Base-by-base conservation (phyloP, 148 eudicot species). In the Diospyros lotus region DNA sequence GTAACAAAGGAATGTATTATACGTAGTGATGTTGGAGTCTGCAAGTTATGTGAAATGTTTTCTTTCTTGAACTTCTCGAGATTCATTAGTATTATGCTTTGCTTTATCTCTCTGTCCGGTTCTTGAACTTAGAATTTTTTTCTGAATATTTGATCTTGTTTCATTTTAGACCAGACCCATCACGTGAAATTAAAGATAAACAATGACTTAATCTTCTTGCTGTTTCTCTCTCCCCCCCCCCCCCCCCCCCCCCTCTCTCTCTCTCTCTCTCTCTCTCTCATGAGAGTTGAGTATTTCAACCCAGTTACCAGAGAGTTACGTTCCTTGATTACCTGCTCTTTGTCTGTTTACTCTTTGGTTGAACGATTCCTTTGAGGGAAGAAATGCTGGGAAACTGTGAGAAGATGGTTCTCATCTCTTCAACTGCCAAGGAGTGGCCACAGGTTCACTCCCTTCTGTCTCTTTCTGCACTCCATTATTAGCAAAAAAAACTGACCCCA, bases 31-130 rank as follows among this genome's bases (percentile, higher is more conserved):
- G 79, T 73, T 44, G 67, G 75, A 72, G 40, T 68, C 59, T 66
- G 77, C 73, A 67, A 59, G 84, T 84, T 75, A 52, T 76, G 64
- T 70, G 17, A 10, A 39, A 18, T 56, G 58, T 75, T 56, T 69
- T 75, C 81, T 83, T 85, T 85, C 85, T 85, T 76, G 91, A 83
- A 88, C 73, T 54, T 28, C 63, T 73, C 82, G 81, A 83, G 80
- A 88, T 85, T 80, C 87, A 88, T 78, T 73, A 64, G 48, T 68
- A 53, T 28, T 54, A 45, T 56, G 62, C 17, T 64, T 4, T 75
- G 61, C 87, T 78, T 77, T 83, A 79, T 75, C 83, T 65, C 73
- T 76, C 56, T 78, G 84, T 81, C 86, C 68, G 82, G 64, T 78
- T 83, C 86, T 84, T 83, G 74, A 80, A 58, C 66, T 66, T 53